Evolutionary conservation across 2,329 filamentous ascomycete species (phyloP).

Genomic region (Paraphaeosphaeria minitans): DNA sequence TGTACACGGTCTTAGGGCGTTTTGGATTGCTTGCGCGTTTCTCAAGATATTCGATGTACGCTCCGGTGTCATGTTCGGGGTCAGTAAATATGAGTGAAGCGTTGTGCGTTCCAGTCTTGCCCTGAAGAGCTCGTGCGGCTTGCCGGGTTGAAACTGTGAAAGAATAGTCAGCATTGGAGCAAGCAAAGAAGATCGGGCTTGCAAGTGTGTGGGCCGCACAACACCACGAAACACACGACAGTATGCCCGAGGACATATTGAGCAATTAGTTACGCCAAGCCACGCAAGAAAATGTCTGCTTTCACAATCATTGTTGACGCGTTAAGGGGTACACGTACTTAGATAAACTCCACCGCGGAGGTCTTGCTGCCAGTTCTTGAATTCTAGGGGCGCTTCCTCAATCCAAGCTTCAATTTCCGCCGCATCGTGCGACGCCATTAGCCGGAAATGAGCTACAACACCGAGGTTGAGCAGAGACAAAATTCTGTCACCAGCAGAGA

Average conservation of each 20-base stretch:
- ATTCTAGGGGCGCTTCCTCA: constrained; percentile 73
- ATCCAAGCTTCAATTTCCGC: constrained; percentile 73
- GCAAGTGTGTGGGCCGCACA: no score
- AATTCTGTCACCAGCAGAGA: constrained; percentile 71
- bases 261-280: background rate
- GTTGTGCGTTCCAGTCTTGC: constrained; percentile 66
- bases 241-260: no score
- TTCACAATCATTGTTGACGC: background rate
- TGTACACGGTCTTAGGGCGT: constrained; percentile 70
- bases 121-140: constrained; percentile 71
- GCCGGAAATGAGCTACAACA: constrained; percentile 67
- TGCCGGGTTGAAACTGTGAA: constrained; percentile 66
- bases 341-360: constrained; percentile 73
- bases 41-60: constrained; percentile 61
- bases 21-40: constrained; percentile 61
- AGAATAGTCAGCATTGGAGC: background rate
- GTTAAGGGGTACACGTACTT: background rate
- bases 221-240: no score
- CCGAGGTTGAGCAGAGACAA: constrained; percentile 75
- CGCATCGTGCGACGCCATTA: constrained; percentile 72
- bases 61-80: constrained; percentile 63
- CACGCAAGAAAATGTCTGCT: background rate
- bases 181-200: background rate
- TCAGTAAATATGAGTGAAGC: constrained; percentile 68
- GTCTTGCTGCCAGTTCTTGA: constrained; percentile 73